Evolutionary conservation across 2,329 filamentous ascomycete species (phyloP).

Genomic region (Colletotrichum gigasporum): DNA sequence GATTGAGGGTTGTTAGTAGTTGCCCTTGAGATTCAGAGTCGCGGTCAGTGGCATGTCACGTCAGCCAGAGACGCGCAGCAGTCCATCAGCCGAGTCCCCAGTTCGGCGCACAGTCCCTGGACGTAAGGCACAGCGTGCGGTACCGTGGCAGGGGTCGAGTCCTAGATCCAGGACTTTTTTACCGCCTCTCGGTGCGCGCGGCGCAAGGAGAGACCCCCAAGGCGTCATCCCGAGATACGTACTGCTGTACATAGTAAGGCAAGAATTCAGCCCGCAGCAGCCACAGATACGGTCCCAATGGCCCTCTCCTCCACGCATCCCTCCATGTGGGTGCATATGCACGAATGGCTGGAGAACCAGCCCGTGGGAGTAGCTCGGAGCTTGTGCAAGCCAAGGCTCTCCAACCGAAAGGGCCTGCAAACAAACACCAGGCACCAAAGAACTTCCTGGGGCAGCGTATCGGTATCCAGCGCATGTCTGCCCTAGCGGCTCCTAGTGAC

Average conservation of each 20-base stretch:
- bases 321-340: slow-evolving; percentile 25
- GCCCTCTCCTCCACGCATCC: slow-evolving; percentile 12
- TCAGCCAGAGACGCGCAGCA: neutral
- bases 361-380: slow-evolving; percentile 8
- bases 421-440: slow-evolving; percentile 3
- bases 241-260: neutral
- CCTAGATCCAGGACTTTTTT: slow-evolving; percentile 28
- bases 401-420: neutral
- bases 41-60: slow-evolving; percentile 3
- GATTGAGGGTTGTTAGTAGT: neutral
- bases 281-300: slow-evolving; percentile 11
- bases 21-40: neutral
- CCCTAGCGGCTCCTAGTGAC: neutral
- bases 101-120: slow-evolving; percentile 23
- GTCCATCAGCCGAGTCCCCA: slow-evolving; percentile 9
- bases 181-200: neutral
- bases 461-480: neutral
- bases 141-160: slow-evolving; percentile 21
- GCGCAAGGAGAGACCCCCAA: slow-evolving; percentile 12
- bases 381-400: slow-evolving; percentile 21
- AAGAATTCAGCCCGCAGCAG: neutral
- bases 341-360: slow-evolving; percentile 23
- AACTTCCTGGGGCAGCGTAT: slow-evolving; percentile 4
- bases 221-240: slow-evolving; percentile 19
- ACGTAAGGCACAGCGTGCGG: slow-evolving; percentile 3